Evolutionary conservation across 495 filamentous ascomycete species (phyloP), one percentile per base, ranked within the genome.

Genomic region (Aspergillus kassunensis): DNA sequence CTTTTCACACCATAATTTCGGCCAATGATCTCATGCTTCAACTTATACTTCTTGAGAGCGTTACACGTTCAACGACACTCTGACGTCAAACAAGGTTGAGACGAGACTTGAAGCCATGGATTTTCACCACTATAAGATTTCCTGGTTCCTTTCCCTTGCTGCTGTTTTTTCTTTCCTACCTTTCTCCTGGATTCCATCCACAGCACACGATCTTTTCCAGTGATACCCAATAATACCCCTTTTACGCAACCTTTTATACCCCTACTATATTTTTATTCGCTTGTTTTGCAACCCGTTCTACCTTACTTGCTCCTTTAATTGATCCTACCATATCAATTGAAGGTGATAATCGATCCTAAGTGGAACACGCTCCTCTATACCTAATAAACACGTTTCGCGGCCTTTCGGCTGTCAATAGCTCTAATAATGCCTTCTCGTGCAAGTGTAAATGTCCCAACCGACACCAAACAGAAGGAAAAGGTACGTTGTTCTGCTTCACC

Each of bases 391-490:
- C n/a, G n/a, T n/a, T n/a, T n/a, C n/a, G n/a, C n/a, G n/a, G n/a
- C n/a, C n/a, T n/a, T n/a, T n/a, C n/a, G 40, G 29, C 31, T 45
- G 29, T 41, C 53, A 37, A 54, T 47, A 49, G 30, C 43, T 30
- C 35, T 50, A 54, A 69, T 60, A 62, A 79, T 78, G 75, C 58
- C 69, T 42, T 49, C 61, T 27, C 66, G 59, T 23, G 55, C 65
- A 56, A 3, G 6, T n/a, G 84, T 89, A 57, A 89, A 90, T 62
- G 80, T 72, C 57, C 86, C 86, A 10, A 80, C 75, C 34, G 75
- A 89, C 48, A 35, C 75, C 37, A 84, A 86, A 67, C 75, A 80
- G 57, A 79, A 74, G 67, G 77, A 80, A 55, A 66, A 75, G 64
- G 76, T 73, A 57, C 44, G 65, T 35, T 15, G 6, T 2, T 20